Percentiles rank a stretch among this genome's conserved stretches.
Evolutionary conservation across 805 yeast species (phyloP).

Genomic region (Clavispora fructus): DNA sequence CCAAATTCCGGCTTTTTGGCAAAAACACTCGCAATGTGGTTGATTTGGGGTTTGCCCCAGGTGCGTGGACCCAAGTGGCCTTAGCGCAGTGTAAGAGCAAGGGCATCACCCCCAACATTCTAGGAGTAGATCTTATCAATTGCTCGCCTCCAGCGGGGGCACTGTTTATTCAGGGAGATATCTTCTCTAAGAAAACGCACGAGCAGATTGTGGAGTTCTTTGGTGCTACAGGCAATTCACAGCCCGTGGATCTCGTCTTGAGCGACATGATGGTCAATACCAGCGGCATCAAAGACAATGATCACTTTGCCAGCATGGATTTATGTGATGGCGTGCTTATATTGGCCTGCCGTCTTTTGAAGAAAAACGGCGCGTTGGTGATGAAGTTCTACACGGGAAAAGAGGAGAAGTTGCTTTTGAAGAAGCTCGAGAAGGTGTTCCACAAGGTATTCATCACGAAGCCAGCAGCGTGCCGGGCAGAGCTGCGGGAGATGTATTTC

Average conservation of each 20-base stretch:
- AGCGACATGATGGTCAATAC: conserved; percentile 92
- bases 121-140: conserved; percentile 28
- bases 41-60: conserved; percentile 56
- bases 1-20: conserved; percentile 53
- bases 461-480: conserved; percentile 75
- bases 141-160: conserved; percentile 35
- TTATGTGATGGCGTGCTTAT: conserved; percentile 87
- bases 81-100: conserved; percentile 10
- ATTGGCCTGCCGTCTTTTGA: conserved; percentile 65
- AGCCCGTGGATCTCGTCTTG: conserved; percentile 43
- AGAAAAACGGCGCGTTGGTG: conserved; percentile 65
- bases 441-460: conserved; percentile 61
- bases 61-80: conserved; percentile 29
- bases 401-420: conserved; percentile 65
- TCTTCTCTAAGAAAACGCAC: conserved; percentile 47
- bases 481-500: conserved; percentile 79
- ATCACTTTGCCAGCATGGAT: conserved; percentile 83
- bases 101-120: conserved; percentile 10
- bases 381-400: conserved; percentile 84
- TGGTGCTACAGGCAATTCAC: conserved; percentile 15
- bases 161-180: conserved; percentile 36
- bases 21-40: conserved; percentile 55
- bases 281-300: conserved; percentile 73
- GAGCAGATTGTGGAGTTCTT: conserved; percentile 49
- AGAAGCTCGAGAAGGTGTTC: conserved; percentile 55